Base-by-base conservation (phyloP, 495 filamentous ascomycete genomes). In the Hypoxylon rickii region DNA sequence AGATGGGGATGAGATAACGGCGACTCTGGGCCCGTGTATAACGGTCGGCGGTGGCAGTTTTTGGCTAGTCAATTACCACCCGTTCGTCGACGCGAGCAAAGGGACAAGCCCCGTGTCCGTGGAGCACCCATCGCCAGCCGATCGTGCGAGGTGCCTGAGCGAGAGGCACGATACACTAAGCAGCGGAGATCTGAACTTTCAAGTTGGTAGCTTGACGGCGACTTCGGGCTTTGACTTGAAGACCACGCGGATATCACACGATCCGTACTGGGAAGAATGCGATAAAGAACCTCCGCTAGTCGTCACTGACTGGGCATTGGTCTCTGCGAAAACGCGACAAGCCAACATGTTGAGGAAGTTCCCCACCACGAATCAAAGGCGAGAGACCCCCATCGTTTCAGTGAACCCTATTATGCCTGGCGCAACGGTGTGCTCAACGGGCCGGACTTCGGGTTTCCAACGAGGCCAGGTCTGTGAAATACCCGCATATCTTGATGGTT, bases 241-340 rank as follows among this genome's bases (percentile, higher is more conserved):
- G 24, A 70, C 67, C 1, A 70, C 67, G 12, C 64, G 67, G 21
- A 50, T 70, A 29, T 65, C 64, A 7, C 67, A 70, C 29, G 61
- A 70, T 39, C 58, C 64, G 3, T 70, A 70, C 43, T 70, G 67
- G 67, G 64, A 70, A 17, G 67, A 70, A 12, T 55, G 18, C 3
- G 61, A 59, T 24, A 67, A 59, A 34, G 67, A 70, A 29, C 49
- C 52, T 17, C 64, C 64, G 6, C 55, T 70, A 2, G 59, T 65
- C 12, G 67, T 67, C 10, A 70, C 58, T 2, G 67, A 70, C 40
- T 70, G 67, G 67, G 61, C 51, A 21, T 55, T 70, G 22, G 42
- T 70, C 29, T 61, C 67, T 7, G 54, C 67, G 6, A 51, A 39
- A n/a, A 61, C 48, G 11, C 51, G 37, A 2, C 58, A 67, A 44